Evolutionary conservation across 2,329 filamentous ascomycete species (phyloP).

Genomic region (Hypoxylon rubiginosum): DNA sequence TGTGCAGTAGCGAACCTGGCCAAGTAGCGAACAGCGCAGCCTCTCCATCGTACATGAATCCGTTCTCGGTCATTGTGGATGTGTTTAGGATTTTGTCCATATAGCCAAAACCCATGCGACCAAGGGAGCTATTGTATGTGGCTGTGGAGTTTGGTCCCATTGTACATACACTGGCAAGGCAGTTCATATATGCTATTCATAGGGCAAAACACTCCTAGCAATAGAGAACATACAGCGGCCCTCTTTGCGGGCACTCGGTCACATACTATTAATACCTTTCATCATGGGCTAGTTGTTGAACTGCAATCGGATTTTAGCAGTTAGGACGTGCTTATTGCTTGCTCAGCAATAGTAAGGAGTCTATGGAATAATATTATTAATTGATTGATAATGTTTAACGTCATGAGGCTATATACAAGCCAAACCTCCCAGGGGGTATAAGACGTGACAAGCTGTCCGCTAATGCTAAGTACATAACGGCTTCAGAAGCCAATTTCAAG

Average conservation of each 20-base stretch:
- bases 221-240: not conserved
- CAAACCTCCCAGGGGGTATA: too few species aligned
- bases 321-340: too few species aligned
- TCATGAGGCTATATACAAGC: too few species aligned
- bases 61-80: constrained; percentile 31
- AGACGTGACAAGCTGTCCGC: too few species aligned
- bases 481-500: too few species aligned
- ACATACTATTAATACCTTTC: not conserved
- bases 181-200: not conserved
- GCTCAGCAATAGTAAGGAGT: too few species aligned
- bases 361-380: too few species aligned
- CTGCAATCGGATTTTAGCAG: too few species aligned
- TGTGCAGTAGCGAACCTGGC: not conserved
- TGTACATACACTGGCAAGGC: constrained; percentile 10
- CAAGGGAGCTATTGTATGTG: not conserved
- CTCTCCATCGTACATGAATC: constrained; percentile 31
- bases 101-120: constrained; percentile 2
- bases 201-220: not conserved
- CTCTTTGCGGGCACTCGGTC: not conserved
- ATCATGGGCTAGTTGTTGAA: not conserved
- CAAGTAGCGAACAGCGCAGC: constrained; percentile 13
- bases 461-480: too few species aligned
- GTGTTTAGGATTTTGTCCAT: constrained; percentile 24
- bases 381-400: too few species aligned
- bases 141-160: not conserved